A percentile compares a stretch with the other conserved stretches of the same genome.
These are phyloP conservation scores for Coemansia asiatica DNA, from an alignment of 192 early-diverging fungal species.

Conservation along the genomic window DNA sequence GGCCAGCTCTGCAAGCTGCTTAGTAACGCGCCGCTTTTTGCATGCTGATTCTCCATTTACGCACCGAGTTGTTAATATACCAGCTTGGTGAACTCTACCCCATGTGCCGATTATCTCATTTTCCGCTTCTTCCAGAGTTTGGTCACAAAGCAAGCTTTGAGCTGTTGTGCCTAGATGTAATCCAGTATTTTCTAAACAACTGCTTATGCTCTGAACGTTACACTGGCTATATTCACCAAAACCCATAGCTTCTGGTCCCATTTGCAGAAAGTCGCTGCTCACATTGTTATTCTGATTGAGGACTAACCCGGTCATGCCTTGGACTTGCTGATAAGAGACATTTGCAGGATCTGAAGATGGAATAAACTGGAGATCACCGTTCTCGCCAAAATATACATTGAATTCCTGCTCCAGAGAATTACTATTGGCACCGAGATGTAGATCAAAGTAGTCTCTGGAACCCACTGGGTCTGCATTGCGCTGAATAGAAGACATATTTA, in stretches of 20 bases:
- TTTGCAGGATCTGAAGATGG: not conserved
- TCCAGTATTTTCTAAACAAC: not conserved
- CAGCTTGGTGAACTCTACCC: not conserved
- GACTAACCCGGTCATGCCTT: too few relatives aligned
- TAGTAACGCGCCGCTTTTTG: not conserved
- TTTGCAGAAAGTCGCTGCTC: not conserved
- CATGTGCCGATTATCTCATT: constrained; percentile 2
- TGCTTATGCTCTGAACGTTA: not conserved
- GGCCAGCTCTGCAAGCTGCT: not conserved
- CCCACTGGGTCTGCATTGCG: not conserved
- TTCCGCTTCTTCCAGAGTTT: constrained; percentile 13
- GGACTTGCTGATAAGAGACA: too few relatives aligned
- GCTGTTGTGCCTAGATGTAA: too few relatives aligned
- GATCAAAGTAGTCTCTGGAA: not conserved
- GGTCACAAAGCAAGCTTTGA: too few relatives aligned
- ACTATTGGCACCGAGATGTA: not conserved
- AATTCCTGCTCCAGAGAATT: not conserved
- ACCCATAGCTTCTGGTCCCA: not conserved
- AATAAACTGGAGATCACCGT: constrained; percentile 36
- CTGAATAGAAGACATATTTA: not conserved
- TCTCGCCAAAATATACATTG: constrained; percentile 26
- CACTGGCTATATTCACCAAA: not conserved
- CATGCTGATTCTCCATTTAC: not conserved
- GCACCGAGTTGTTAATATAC: not conserved
- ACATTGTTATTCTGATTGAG: not conserved